Conservation (phyloP, 208 protist species). For the Jaenimonas drosophilae region DNA sequence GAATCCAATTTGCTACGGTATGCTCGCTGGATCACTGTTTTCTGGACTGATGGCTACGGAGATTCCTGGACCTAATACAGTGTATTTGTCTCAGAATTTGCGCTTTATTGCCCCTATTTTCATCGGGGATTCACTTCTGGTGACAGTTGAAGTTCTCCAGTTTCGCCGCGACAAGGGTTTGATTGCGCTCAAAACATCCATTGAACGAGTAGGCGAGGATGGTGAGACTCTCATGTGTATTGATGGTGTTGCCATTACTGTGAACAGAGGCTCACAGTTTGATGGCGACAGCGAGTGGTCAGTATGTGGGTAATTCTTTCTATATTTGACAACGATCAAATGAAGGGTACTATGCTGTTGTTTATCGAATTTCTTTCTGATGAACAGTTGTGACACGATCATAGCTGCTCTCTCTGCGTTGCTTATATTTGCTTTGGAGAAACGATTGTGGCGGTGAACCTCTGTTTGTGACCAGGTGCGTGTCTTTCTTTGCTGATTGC, state of each 20-base stretch:
- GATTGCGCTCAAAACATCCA: slow-evolving; percentile 53
- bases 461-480: not conserved
- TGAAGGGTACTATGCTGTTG: not conserved
- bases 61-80: slow-evolving; percentile 65
- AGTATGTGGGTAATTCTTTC: slow-evolving; percentile 2
- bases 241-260: slow-evolving; percentile 64
- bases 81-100: slow-evolving; percentile 79
- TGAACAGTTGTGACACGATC: not conserved
- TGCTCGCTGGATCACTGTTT: slow-evolving; percentile 78
- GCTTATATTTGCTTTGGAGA: not conserved
- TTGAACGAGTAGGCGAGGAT: slow-evolving; percentile 38
- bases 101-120: slow-evolving; percentile 63
- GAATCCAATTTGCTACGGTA: slow-evolving; percentile 65
- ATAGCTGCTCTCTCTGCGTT: not conserved
- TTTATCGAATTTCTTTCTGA: too few relatives aligned
- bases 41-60: slow-evolving; percentile 72
- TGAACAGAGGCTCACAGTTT: slow-evolving; percentile 73
- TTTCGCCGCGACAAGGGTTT: slow-evolving; percentile 49
- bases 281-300: slow-evolving; percentile 78
- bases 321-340: not conserved
- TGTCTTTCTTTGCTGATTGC: not conserved
- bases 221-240: slow-evolving; percentile 42
- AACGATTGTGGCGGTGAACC: not conserved
- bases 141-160: slow-evolving; percentile 48
- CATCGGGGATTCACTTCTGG: slow-evolving; percentile 68